Evolutionary conservation across 306 rosid genomes (phyloP).

Genomic region (Pterocarpus macrocarpus): DNA sequence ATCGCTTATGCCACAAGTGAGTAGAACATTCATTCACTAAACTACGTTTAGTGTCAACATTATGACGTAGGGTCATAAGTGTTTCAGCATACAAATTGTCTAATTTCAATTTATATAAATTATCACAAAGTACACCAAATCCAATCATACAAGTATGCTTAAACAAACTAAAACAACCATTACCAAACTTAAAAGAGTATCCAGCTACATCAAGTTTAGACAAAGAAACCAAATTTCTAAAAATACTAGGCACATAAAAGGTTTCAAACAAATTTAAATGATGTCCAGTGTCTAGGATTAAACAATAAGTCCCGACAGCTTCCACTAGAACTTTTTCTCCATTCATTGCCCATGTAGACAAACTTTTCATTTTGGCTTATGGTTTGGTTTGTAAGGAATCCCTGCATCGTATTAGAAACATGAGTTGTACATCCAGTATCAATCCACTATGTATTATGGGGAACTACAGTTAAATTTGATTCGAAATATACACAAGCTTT

Average conservation of each 20-base stretch:
- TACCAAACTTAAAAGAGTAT: background rate
- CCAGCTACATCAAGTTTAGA: background rate
- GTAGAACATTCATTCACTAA: background rate
- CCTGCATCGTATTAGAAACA: background rate
- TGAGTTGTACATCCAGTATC: background rate
- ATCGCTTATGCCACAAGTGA: background rate
- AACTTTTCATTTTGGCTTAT: background rate
- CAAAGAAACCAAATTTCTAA: background rate
- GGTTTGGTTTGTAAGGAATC: background rate
- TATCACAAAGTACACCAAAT: background rate
- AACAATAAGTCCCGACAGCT: background rate
- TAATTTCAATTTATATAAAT: background rate
- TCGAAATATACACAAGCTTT: background rate
- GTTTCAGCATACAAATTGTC: background rate
- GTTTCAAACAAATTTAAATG: background rate
- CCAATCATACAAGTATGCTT: background rate
- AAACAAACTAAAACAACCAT: background rate
- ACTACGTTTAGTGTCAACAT: background rate
- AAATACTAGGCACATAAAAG: background rate
- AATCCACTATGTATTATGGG: background rate
- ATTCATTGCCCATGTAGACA: background rate
- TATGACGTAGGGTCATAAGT: background rate
- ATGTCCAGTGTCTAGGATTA: background rate
- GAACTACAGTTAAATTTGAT: background rate
- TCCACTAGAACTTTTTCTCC: background rate